Conservation (phyloP, 2,329 filamentous ascomycete genomes). For the Curvularia sp. region DNA sequence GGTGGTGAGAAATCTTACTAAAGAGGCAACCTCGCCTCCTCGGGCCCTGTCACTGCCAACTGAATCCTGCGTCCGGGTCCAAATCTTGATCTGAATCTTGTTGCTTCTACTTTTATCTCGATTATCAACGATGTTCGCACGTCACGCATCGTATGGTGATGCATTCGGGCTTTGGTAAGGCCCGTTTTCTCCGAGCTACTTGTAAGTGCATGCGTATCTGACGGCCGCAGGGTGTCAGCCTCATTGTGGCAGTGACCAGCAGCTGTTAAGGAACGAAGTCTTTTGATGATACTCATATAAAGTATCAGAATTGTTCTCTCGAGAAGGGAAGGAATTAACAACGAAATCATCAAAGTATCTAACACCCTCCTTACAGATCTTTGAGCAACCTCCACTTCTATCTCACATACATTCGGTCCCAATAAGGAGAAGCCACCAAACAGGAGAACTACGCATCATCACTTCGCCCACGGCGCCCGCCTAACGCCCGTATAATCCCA, state of each 20-base stretch:
- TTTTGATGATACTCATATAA: constrained; percentile 19
- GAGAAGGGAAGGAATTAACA: neutral
- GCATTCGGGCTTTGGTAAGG: constrained; percentile 22
- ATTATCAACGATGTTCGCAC: constrained; percentile 26
- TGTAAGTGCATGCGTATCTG: constrained; percentile 22
- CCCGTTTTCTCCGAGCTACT: constrained; percentile 18
- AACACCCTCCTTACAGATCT: constrained; percentile 16
- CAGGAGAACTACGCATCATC: constrained; percentile 20
- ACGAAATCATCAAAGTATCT: constrained; percentile 2
- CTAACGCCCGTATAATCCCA: constrained; percentile 23
- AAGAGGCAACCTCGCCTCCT: constrained; percentile 14
- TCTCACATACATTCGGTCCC: constrained; percentile 3
- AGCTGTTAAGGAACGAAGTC: constrained; percentile 7
- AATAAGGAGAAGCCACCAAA: constrained; percentile 12
- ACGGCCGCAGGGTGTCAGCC: constrained; percentile 16
- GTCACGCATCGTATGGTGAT: constrained; percentile 18
- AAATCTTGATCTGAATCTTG: constrained; percentile 14
- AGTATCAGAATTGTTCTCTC: constrained; percentile 10
- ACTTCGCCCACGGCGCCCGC: constrained; percentile 21
- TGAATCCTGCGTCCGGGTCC: constrained; percentile 17
- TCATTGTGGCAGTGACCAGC: constrained; percentile 27
- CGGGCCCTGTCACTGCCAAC: constrained; percentile 13
- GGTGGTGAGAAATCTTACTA: constrained; percentile 14
- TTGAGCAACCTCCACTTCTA: constrained; percentile 15
- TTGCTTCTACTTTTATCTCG: constrained; percentile 16